phyloP scores from a whole-genome alignment of 2,329 filamentous ascomycete species.

The Hypoxylon sp. region DNA sequence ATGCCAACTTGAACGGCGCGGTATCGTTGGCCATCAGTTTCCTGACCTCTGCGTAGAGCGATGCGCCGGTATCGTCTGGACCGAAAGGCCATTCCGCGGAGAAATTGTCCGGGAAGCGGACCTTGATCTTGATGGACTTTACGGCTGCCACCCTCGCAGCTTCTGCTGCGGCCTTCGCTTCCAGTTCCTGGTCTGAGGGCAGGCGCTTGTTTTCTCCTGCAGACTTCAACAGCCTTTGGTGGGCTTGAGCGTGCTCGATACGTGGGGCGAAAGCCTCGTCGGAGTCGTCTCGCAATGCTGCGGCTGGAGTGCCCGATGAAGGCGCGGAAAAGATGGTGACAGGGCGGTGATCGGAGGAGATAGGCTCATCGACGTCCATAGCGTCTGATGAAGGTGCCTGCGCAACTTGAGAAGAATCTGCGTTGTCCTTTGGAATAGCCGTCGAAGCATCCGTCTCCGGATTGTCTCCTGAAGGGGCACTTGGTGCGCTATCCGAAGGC shows the following conservation, averaged over 20 bases:
- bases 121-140: constrained; percentile 78
- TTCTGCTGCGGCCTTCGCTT: constrained; percentile 75
- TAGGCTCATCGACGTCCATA: constrained; percentile 52
- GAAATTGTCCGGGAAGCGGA: constrained; percentile 90
- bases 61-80: constrained; percentile 76
- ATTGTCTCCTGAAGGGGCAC: constrained; percentile 19
- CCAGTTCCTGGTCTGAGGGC: constrained; percentile 85
- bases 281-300: constrained; percentile 75
- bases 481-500: constrained; percentile 3
- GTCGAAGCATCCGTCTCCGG: constrained; percentile 11
- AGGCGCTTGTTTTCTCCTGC: constrained; percentile 81
- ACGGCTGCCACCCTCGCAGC: constrained; percentile 76
- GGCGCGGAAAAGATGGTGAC: constrained; percentile 85
- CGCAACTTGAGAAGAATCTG: constrained; percentile 3
- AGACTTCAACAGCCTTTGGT: constrained; percentile 76
- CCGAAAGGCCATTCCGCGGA: constrained; percentile 80
- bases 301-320: constrained; percentile 78
- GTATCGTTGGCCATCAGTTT: constrained; percentile 75
- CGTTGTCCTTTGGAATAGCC: constrained; percentile 13
- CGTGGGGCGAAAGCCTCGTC: constrained; percentile 84
- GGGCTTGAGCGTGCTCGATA: constrained; percentile 81
- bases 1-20: constrained; percentile 80
- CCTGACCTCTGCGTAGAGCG: constrained; percentile 82
- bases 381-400: constrained; percentile 36
- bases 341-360: constrained; percentile 59